A percentile compares a stretch with the other conserved stretches of the same genome.
These are phyloP conservation scores for Micractinium sp. DNA, from an alignment of 139 green algal genomes.

Conservation along the genomic window DNA sequence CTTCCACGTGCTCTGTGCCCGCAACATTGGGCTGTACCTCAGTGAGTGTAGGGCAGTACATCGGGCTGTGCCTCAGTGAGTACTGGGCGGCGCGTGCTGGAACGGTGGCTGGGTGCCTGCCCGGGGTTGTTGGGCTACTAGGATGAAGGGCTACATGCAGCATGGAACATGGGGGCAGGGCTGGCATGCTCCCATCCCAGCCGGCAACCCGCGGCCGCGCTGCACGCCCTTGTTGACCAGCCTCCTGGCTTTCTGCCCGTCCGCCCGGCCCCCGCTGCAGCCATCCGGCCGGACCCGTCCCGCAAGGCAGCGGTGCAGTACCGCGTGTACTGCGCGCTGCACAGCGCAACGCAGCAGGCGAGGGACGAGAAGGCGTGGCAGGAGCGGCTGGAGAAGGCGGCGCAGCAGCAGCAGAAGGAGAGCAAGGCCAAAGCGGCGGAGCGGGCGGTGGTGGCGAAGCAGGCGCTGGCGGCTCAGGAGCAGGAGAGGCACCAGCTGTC, in stretches of 20 bases:
- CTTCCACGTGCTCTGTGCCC: conserved; percentile 88
- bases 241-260: background rate
- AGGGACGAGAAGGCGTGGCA: conserved; percentile 42
- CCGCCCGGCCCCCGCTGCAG: background rate
- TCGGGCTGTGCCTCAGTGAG: conserved; percentile 57
- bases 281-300: conserved; percentile 13
- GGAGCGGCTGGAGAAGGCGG: conserved; percentile 2
- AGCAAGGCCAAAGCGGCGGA: background rate
- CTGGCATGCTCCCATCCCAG: background rate
- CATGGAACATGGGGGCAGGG: background rate
- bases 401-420: conserved; percentile 20
- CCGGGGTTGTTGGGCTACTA: background rate
- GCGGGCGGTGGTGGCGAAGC: conserved; percentile 9
- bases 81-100: background rate
- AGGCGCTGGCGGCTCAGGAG: conserved; percentile 43
- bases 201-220: background rate
- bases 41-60: conserved; percentile 9
- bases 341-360: conserved; percentile 59
- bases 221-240: background rate
- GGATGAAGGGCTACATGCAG: background rate
- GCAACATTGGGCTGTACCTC: conserved; percentile 77
- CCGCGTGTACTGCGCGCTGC: conserved; percentile 74
- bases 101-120: background rate
- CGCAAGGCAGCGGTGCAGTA: conserved; percentile 43
- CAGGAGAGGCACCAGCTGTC: conserved; percentile 34